Evolutionary conservation across 2,329 filamentous ascomycete genomes (phyloP), one percentile per base, ranked within the genome.

Genomic region (Clathrospora elynae): DNA sequence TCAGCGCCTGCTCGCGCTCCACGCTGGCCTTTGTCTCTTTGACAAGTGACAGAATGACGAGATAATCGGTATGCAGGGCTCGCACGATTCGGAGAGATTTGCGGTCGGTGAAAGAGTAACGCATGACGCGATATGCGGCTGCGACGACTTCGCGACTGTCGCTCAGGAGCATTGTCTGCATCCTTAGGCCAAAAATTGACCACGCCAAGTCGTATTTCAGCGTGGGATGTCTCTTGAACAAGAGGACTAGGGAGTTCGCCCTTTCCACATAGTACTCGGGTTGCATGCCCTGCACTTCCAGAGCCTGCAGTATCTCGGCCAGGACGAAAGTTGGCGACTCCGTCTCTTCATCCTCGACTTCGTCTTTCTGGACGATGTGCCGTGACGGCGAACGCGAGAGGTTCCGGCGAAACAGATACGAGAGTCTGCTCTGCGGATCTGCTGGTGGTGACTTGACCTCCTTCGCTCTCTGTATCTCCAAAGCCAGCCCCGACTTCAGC

Each of bases 21-120:
- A 99, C 88, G 57, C 92, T 91, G n/a, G 92, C 89, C 70, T 96
- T 97, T 63, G 88, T 87, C 68, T 97, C 93, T 67, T 97, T 97
- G 53, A 95, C 90, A 22, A 99, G 76, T 1, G 93, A 97, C 60
- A 92, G 78, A 25, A 96, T 90, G 18, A 96, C 91, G 13, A 97
- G 77, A 59, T 90, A 92, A 67, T 99, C 95, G 0, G 90, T 97
- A 56, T 96, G 91, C 13, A 97, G 75, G 10, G 81, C 80, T 42
- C 92, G 84, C 49, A 99, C 96, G 35, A 86, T 96, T 66, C 88
- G 87, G 16, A 99, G 78, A 3, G 93, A 99, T 32, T 85, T 85
- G 22, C 90, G 79, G 67, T 99, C 93, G 8, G 92, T 95, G 55
- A 99, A 93, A 35, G 92, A 88, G 72, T 97, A 95, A 67, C 93